phyloP scores from a whole-genome alignment of 768 basidiomycete genomes.

The Leccinum sublutescens region DNA sequence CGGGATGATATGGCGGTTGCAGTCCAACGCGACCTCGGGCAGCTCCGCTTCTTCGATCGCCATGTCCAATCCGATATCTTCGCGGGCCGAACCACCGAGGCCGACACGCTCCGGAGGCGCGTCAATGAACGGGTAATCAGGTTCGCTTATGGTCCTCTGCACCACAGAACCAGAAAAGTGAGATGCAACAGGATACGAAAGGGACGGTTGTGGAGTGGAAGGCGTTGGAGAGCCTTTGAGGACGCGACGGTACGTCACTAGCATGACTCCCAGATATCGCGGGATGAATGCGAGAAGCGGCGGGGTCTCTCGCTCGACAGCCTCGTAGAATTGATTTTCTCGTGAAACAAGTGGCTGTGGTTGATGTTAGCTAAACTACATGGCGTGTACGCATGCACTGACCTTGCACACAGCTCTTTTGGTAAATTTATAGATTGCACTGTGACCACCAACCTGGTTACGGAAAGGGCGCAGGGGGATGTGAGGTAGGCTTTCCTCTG shows the following conservation, averaged over 20 bases:
- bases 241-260: slow-evolving; percentile 91
- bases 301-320: slow-evolving; percentile 91
- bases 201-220: slow-evolving; percentile 16
- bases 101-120: slow-evolving; percentile 1
- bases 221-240: slow-evolving; percentile 38
- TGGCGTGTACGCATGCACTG: slow-evolving; percentile 26
- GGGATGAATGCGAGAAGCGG: slow-evolving; percentile 93
- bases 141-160: slow-evolving; percentile 29
- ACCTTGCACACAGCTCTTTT: slow-evolving; percentile 99
- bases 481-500: slow-evolving; percentile 69
- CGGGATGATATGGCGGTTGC: slow-evolving; percentile 94
- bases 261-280: slow-evolving; percentile 98
- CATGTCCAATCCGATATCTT: slow-evolving; percentile 42
- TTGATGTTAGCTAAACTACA: slow-evolving; percentile 13
- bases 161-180: slow-evolving; percentile 28
- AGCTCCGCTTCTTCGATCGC: slow-evolving; percentile 71
- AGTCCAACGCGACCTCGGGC: slow-evolving; percentile 91
- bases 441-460: slow-evolving; percentile 98
- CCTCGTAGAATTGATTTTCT: slow-evolving; percentile 97
- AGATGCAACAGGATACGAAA: slow-evolving; percentile 18
- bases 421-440: slow-evolving; percentile 96
- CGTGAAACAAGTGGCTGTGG: slow-evolving; percentile 88
- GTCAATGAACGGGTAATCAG: slow-evolving; percentile 8
- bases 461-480: slow-evolving; percentile 94
- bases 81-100: slow-evolving; percentile 19